A percentile compares a stretch with the other conserved stretches of the same genome.
Conservation (phyloP, 1,139 yeast species). For the Hansenula lynferdii region DNA sequence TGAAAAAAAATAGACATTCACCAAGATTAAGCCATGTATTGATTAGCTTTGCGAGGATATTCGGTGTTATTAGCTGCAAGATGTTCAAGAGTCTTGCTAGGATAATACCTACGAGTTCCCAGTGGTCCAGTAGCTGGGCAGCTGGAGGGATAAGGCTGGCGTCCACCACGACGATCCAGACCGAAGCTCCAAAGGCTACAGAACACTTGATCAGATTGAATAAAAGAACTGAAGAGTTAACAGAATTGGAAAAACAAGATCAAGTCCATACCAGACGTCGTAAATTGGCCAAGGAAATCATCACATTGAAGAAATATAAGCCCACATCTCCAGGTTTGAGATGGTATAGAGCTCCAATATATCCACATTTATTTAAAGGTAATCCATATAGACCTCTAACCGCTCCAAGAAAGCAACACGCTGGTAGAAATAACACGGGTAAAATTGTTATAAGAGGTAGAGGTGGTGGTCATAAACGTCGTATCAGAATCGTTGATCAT, state of each 20-base stretch:
- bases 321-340: conserved; percentile 87
- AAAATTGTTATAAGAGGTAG: conserved; percentile 87
- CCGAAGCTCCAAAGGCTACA: neutral
- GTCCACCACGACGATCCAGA: neutral
- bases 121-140: no score
- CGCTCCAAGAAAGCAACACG: conserved; percentile 61
- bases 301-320: conserved; percentile 68
- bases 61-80: no score
- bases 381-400: conserved; percentile 77
- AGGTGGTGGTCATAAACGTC: conserved; percentile 95
- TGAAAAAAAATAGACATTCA: no score
- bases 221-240: conserved; percentile 37
- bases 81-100: neutral
- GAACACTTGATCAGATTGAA: conserved; percentile 32
- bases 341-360: conserved; percentile 85
- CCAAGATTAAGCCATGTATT: neutral
- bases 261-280: conserved; percentile 66
- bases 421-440: conserved; percentile 92
- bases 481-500: conserved; percentile 81
- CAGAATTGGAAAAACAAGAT: conserved; percentile 80
- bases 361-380: conserved; percentile 84
- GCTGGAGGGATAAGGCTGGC: neutral
- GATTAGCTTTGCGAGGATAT: neutral
- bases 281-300: conserved; percentile 64
- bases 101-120: neutral